phyloP scores from a whole-genome alignment of 2,329 filamentous ascomycete species.

The Diaporthe sp. region DNA sequence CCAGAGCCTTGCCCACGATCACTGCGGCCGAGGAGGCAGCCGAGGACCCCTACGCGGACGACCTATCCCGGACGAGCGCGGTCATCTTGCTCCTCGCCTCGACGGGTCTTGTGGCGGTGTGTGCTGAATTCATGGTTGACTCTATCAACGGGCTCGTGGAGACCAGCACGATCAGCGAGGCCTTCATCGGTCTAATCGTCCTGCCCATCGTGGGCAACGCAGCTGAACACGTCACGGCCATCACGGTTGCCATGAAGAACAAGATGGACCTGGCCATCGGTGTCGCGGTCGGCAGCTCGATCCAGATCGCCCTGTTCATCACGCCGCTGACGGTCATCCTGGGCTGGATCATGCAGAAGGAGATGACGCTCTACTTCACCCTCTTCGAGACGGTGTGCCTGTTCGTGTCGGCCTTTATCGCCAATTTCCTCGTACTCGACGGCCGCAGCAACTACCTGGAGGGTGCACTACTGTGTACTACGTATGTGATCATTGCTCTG shows the following conservation, averaged over 20 bases:
- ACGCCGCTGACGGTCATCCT: slow-evolving; percentile 79
- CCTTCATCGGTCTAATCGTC: slow-evolving; percentile 80
- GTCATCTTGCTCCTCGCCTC: slow-evolving; percentile 74
- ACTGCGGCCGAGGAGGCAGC: slow-evolving; percentile 46
- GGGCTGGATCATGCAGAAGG: slow-evolving; percentile 76
- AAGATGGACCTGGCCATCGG: slow-evolving; percentile 84
- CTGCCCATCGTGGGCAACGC: slow-evolving; percentile 82
- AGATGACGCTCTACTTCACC: slow-evolving; percentile 88
- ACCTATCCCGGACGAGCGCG: slow-evolving; percentile 65
- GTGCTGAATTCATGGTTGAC: slow-evolving; percentile 79
- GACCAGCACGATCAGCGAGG: slow-evolving; percentile 70
- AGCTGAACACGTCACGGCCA: slow-evolving; percentile 79
- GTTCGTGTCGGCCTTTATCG: slow-evolving; percentile 87
- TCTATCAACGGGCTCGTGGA: slow-evolving; percentile 75
- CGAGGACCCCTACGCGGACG: slow-evolving; percentile 49
- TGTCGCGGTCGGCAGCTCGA: slow-evolving; percentile 78
- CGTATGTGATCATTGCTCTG: slow-evolving; percentile 77
- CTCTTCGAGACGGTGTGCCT: slow-evolving; percentile 90
- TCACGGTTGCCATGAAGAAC: slow-evolving; percentile 80
- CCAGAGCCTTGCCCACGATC: slow-evolving; percentile 52
- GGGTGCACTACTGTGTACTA: slow-evolving; percentile 77
- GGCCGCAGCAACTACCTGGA: slow-evolving; percentile 90
- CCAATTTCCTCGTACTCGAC: slow-evolving; percentile 89
- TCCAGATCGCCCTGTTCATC: slow-evolving; percentile 80
- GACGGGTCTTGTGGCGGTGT: slow-evolving; percentile 76